Evolutionary conservation across 148 eudicot species (phyloP), one percentile per base, ranked within the genome.

Genomic region (Suaeda aralocaspica): DNA sequence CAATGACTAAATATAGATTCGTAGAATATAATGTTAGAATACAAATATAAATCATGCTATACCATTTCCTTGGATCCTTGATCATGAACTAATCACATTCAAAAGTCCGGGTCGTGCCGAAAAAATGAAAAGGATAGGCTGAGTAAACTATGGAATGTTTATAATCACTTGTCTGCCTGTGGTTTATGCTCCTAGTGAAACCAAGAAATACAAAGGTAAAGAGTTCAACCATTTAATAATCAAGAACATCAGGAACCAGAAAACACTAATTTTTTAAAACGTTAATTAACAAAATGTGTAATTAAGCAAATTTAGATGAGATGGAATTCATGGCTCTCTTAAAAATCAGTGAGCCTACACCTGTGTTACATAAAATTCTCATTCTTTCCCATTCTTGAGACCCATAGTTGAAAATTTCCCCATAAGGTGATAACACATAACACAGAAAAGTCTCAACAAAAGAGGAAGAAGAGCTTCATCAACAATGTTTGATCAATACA

Each of bases 11-110:
- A 5, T 39, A 42, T 42, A 14, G 49, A n/a, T n/a, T n/a, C n/a
- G n/a, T n/a, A n/a, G n/a, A 33, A 6, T 1, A 62, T 62, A 16
- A 21, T 61, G 28, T 62, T 11, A 62, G 26, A 33, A 19, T 33
- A 60, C 19, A 60, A 60, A 60, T 72, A 72, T 28, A 9, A 50
- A 55, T 39, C 28, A 33, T 61, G 46, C 45, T 34, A 60, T 16
- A 59, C 19, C 30, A 45, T 28, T 9, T 29, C 16, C 45, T 30
- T 48, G 21, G 25, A 21, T 16, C 14, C 41, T 22, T 29, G 19
- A 21, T 9, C 2, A n/a, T n/a, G n/a, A n/a, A n/a, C n/a, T n/a
- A 24, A 25, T 5, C n/a, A 22, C 19, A 49, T 14, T 14, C 53
- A 49, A n/a, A 49, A 49, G 53, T 49, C 53, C 12, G 53, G 5